phyloP scores from a whole-genome alignment of 1,284 basidiomycete species.

The Somion occarium region DNA sequence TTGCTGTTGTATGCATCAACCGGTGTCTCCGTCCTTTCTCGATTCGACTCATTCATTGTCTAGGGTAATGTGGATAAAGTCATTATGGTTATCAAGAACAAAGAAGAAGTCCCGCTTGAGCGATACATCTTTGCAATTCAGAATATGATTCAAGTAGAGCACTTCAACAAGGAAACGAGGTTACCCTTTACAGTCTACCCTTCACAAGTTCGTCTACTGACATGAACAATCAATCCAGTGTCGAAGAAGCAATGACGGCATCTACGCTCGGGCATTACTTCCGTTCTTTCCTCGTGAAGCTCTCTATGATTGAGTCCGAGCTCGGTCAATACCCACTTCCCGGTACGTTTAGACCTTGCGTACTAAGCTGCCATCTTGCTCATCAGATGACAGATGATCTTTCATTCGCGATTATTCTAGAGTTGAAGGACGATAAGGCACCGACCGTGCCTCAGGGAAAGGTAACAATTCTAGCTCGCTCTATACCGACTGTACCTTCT shows the following conservation, averaged over 20 bases:
- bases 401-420: constrained; percentile 80
- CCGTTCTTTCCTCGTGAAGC: constrained; percentile 81
- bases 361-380: constrained; percentile 1
- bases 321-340: constrained; percentile 55
- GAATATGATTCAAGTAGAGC: constrained; percentile 65
- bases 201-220: not conserved
- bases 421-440: constrained; percentile 67
- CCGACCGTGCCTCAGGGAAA: constrained; percentile 51
- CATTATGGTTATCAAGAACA: constrained; percentile 76
- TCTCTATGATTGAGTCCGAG: constrained; percentile 77
- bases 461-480: constrained; percentile 23
- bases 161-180: constrained; percentile 61
- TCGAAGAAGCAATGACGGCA: constrained; percentile 64
- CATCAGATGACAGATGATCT: constrained; percentile 50
- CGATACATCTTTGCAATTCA: constrained; percentile 79
- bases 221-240: constrained; percentile 44
- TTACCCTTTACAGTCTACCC: constrained; percentile 18
- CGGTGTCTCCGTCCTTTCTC: not conserved
- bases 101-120: constrained; percentile 69
- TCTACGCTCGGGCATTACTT: constrained; percentile 72
- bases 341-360: constrained; percentile 29
- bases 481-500: not conserved
- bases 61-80: constrained; percentile 74
- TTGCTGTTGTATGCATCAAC: constrained; percentile 48
- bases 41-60: constrained; percentile 6